Percentiles rank a stretch among this genome's conserved stretches.
Conservation (phyloP, 1,284 basidiomycete species). For the Moesziomyces sp. region DNA sequence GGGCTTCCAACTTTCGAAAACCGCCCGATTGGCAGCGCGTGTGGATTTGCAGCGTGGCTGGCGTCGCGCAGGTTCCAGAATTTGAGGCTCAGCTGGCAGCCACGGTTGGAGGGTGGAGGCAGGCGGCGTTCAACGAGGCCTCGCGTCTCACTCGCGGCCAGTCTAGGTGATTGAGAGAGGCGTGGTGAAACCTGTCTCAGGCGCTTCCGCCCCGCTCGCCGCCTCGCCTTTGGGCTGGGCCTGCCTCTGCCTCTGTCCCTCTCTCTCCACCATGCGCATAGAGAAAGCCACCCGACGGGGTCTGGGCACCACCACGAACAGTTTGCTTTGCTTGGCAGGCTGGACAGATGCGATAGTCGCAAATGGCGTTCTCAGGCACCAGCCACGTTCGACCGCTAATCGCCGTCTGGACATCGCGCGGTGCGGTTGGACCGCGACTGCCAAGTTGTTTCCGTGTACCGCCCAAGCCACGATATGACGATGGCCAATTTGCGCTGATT, state of each 20-base stretch:
- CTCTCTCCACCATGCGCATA: not conserved
- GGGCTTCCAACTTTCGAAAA: not conserved
- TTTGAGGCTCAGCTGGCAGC: not conserved
- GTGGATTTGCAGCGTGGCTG: too few relatives aligned
- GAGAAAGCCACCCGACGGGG: too few relatives aligned
- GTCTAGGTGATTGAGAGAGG: not conserved
- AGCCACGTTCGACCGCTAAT: slow-evolving; percentile 1
- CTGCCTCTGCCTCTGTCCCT: not conserved
- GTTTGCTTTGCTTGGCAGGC: too few relatives aligned
- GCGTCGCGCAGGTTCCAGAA: not conserved
- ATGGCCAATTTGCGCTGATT: not conserved
- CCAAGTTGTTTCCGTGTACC: too few relatives aligned
- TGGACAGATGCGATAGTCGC: too few relatives aligned
- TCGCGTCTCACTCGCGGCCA: not conserved
- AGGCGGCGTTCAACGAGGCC: not conserved
- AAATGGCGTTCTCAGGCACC: not conserved
- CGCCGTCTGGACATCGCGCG: too few relatives aligned
- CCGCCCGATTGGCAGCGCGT: too few relatives aligned
- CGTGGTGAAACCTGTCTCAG: not conserved
- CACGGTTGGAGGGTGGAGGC: not conserved
- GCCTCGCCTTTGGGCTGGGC: not conserved
- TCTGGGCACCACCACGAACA: too few relatives aligned
- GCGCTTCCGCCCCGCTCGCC: not conserved
- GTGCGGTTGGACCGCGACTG: too few relatives aligned
- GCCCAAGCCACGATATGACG: too few relatives aligned